Conservation (phyloP, 2,329 filamentous ascomycete genomes). For the Fulvia fulva region DNA sequence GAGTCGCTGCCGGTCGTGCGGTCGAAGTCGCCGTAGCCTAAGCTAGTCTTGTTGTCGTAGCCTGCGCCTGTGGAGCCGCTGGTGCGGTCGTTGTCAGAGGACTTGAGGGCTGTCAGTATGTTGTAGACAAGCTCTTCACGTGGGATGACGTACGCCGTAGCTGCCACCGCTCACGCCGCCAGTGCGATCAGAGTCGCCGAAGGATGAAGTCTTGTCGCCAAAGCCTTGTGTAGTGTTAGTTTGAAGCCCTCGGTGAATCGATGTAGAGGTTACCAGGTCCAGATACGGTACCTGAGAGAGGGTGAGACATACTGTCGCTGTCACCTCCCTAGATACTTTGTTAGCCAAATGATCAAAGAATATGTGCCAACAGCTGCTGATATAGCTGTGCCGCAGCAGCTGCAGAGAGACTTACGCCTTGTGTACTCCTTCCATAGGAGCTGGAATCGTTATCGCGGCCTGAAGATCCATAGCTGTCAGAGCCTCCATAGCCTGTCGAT, state of each 20-base stretch:
- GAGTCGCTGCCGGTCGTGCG: background rate
- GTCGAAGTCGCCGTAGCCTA: conserved; percentile 2
- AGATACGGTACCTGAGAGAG: conserved; percentile 8
- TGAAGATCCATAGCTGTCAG: conserved; percentile 2
- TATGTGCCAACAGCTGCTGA: background rate
- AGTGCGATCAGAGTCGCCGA: background rate
- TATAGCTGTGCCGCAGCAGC: background rate
- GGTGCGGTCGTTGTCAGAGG: background rate
- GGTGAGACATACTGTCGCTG: conserved; percentile 10
- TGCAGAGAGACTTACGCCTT: background rate
- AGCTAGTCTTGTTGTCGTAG: conserved; percentile 6
- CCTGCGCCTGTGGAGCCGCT: background rate
- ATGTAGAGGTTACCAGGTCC: conserved; percentile 4
- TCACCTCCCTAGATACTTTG: conserved; percentile 2
- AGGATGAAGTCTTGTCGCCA: conserved; percentile 6
- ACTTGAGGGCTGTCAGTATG: background rate
- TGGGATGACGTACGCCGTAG: background rate
- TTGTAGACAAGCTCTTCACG: background rate
- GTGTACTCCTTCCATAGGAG: conserved; percentile 1
- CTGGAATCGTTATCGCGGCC: background rate
- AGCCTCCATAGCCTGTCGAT: background rate
- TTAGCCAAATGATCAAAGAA: background rate
- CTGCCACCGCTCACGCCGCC: background rate
- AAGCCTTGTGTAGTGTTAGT: background rate
- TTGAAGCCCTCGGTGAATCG: background rate